Base-by-base conservation (phyloP, 2,329 filamentous ascomycete genomes). In the Boeremia lycopersici region DNA sequence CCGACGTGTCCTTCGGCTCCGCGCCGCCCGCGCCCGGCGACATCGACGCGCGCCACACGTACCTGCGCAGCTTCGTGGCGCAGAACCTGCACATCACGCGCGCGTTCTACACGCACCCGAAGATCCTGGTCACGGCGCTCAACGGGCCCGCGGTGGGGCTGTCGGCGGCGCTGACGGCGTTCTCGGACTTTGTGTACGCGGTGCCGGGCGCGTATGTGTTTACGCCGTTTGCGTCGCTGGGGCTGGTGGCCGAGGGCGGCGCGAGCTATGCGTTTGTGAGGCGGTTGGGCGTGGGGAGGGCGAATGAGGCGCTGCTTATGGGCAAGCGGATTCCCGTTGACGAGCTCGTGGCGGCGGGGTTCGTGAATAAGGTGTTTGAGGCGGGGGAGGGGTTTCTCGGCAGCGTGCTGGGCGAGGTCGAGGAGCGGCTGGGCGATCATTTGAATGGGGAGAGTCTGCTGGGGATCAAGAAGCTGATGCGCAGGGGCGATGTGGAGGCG, bases 241-340 rank as follows among this genome's bases (percentile, higher is more conserved):
- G 95, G 1, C 84, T 99, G 1, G 93, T 98, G 0, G 84, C 92
- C 49, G 95, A 98, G 78, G 95, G 93, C 35, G 91, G 89, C 41
- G 87, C 92, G 0, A 91, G 87, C 13, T 80, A 86, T 50, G 91
- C 88, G 0, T 88, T 98, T 53, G 90, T 95, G 12, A 84, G 89
- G 66, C 81, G 93, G 0, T 81, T 98, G 23, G 95, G 95, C 1
- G 83, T 91, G 45, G 80, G 84, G 54, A 90, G 90, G 72, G 93
- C 92, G 9, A 96, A 96, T 70, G 95, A 98, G 81, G 93, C 95
- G 11, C 82, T 98, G 11, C 87, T 99, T 63, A 95, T 96, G 89
- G 92, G 89, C 68, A 90, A 89, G 75, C 83, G 87, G 39, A 90
- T 98, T 64, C 74, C 81, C 0, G 84, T 85, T 28, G 84, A 88